phyloP scores from a whole-genome alignment of 2,329 filamentous ascomycete species.

The Stagonosporopsis cucurbitacearum region DNA sequence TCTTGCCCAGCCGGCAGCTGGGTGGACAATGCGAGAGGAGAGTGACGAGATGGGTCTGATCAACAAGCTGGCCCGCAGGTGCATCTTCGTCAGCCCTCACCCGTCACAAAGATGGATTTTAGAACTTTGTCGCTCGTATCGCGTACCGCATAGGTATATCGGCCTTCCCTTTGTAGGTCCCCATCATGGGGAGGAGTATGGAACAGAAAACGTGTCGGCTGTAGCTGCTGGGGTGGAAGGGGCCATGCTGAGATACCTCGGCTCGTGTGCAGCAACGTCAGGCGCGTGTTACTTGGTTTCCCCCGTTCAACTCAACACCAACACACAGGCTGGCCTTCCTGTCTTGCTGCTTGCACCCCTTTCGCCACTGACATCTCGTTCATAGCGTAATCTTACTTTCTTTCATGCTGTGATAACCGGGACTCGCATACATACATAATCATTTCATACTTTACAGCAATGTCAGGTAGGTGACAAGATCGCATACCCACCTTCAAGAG shows the following conservation, averaged over 20 bases:
- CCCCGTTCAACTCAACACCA: slow-evolving; percentile 5
- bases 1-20: background rate
- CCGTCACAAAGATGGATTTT: background rate
- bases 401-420: slow-evolving; percentile 4
- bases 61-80: background rate
- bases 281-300: slow-evolving; percentile 4
- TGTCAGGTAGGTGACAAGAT: slow-evolving; percentile 17
- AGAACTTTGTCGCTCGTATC: background rate
- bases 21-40: background rate
- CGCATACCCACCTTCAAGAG: background rate
- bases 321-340: slow-evolving; percentile 8
- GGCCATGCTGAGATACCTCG: slow-evolving; percentile 9
- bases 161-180: background rate
- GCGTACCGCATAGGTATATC: background rate
- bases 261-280: slow-evolving; percentile 6
- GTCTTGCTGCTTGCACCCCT: background rate
- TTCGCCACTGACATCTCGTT: background rate
- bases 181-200: slow-evolving; percentile 14
- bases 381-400: background rate
- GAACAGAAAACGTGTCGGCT: slow-evolving; percentile 3
- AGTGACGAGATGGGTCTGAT: background rate
- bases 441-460: background rate
- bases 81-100: background rate
- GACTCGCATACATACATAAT: background rate
- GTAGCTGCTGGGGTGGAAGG: slow-evolving; percentile 5